These are phyloP conservation scores for Diaporthe capsici DNA, from an alignment of 2,329 filamentous ascomycete genomes.

Conservation along the genomic window DNA sequence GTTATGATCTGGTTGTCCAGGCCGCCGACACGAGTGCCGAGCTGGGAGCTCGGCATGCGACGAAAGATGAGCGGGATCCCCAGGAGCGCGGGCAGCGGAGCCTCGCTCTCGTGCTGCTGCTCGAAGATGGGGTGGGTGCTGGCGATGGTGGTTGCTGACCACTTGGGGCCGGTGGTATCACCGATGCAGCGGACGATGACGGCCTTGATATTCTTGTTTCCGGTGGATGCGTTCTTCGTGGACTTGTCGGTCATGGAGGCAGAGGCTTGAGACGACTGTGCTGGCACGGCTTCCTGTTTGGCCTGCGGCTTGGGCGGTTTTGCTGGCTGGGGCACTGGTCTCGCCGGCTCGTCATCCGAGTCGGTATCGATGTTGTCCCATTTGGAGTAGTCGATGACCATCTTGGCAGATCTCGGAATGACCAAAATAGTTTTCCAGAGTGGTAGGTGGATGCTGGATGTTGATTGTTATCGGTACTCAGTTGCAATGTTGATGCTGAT, in stretches of 20 bases:
- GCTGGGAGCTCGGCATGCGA: not conserved
- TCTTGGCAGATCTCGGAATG: not conserved
- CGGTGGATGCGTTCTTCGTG: not conserved
- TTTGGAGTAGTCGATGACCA: slow-evolving; percentile 23
- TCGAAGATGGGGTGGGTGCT: slow-evolving; percentile 6
- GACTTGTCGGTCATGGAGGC: not conserved
- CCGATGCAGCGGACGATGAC: slow-evolving; percentile 3
- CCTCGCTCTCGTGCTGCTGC: not conserved
- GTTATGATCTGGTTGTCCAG: slow-evolving; percentile 17
- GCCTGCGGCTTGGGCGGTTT: not conserved
- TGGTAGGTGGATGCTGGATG: not conserved
- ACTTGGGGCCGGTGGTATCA: not conserved
- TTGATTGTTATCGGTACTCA: not conserved
- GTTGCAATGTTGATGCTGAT: not conserved
- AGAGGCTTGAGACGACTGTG: not conserved
- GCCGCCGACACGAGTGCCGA: not conserved
- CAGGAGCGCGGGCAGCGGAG: not conserved
- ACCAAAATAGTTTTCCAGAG: not conserved
- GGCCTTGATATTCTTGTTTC: not conserved
- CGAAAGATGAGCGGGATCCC: not conserved
- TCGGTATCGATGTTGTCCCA: slow-evolving; percentile 22
- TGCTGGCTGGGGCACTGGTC: not conserved
- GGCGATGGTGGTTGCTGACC: not conserved
- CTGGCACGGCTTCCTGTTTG: not conserved
- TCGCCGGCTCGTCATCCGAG: not conserved